A percentile compares a stretch with the other conserved stretches of the same genome.
Conservation (phyloP, 2,329 filamentous ascomycete genomes). For the Fusarium circinatum region DNA sequence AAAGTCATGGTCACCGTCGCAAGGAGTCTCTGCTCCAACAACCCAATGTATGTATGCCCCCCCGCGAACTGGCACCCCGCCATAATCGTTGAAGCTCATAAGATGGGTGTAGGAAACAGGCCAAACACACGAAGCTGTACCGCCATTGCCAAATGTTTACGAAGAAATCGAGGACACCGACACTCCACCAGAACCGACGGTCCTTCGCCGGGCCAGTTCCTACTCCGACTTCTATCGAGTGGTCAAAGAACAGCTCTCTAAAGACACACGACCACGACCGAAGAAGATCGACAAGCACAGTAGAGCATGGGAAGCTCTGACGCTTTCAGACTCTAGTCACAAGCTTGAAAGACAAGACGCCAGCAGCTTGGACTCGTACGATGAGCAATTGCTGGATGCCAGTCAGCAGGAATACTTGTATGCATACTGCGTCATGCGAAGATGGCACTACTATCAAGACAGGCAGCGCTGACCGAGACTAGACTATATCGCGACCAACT, state of each 20-base stretch:
- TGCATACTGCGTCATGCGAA: constrained; percentile 44
- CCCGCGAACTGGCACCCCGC: constrained; percentile 14
- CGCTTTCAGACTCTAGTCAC: constrained; percentile 43
- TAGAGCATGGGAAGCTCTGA: constrained; percentile 63
- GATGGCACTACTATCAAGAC: not conserved
- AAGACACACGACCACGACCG: constrained; percentile 57
- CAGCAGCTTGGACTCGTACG: constrained; percentile 52
- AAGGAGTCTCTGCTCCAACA: constrained; percentile 76
- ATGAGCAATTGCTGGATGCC: constrained; percentile 77
- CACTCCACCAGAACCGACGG: constrained; percentile 72
- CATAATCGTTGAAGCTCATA: constrained; percentile 41
- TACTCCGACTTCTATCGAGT: constrained; percentile 79
- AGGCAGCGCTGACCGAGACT: constrained; percentile 43
- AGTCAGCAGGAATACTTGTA: constrained; percentile 89
- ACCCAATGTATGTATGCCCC: constrained; percentile 67
- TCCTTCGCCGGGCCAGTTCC: constrained; percentile 76
- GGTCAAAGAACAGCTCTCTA: constrained; percentile 65
- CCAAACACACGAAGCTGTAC: constrained; percentile 61
- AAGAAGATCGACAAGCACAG: constrained; percentile 53
- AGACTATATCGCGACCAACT: constrained; percentile 86
- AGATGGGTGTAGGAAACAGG: constrained; percentile 60
- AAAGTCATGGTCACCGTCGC: constrained; percentile 67
- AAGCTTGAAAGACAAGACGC: constrained; percentile 41
- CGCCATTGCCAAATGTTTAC: constrained; percentile 66
- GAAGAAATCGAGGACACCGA: constrained; percentile 66